phyloP scores from a whole-genome alignment of 1,284 basidiomycete species.

The Crepidotus sp. region DNA sequence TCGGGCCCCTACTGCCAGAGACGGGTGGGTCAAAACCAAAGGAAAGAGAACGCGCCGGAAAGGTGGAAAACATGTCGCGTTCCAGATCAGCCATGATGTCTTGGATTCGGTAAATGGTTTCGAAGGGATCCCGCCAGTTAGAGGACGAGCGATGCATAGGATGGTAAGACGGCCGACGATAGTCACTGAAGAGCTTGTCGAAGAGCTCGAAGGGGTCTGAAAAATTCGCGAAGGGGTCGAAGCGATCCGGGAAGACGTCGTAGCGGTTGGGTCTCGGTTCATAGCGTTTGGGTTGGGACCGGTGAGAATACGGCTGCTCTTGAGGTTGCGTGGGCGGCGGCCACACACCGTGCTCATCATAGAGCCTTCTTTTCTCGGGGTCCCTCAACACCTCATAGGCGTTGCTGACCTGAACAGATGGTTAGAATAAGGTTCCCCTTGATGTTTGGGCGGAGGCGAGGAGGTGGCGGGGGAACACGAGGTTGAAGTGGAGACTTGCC shows the following conservation, averaged over 20 bases:
- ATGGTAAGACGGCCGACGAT: conserved; percentile 25
- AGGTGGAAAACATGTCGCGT: conserved; percentile 24
- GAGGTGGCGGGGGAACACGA: too few relatives aligned
- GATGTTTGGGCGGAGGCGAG: too few relatives aligned
- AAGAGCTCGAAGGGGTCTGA: conserved; percentile 70
- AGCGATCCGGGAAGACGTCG: conserved; percentile 18
- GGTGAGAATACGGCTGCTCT: conserved; percentile 18
- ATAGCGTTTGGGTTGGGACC: conserved; percentile 19
- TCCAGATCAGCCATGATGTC: conserved; percentile 28
- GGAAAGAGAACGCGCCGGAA: conserved; percentile 14
- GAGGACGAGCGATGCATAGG: conserved; percentile 21
- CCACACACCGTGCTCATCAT: conserved; percentile 64
- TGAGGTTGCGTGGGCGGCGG: conserved; percentile 47
- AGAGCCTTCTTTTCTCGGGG: conserved; percentile 40
- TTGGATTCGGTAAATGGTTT: conserved; percentile 24
- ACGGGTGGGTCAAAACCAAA: conserved; percentile 5
- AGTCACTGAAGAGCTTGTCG: conserved; percentile 53
- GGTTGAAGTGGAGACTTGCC: conserved; percentile 22
- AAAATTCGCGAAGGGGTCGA: conserved; percentile 20
- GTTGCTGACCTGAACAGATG: conserved; percentile 34
- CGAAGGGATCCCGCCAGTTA: conserved; percentile 24
- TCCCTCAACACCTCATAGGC: conserved; percentile 44
- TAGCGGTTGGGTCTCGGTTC: conserved; percentile 2
- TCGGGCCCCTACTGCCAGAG: conserved; percentile 5
- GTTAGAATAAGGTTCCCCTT: not conserved